Evolutionary conservation across 2,329 filamentous ascomycete species (phyloP).

Genomic region (Xylogone sp.): DNA sequence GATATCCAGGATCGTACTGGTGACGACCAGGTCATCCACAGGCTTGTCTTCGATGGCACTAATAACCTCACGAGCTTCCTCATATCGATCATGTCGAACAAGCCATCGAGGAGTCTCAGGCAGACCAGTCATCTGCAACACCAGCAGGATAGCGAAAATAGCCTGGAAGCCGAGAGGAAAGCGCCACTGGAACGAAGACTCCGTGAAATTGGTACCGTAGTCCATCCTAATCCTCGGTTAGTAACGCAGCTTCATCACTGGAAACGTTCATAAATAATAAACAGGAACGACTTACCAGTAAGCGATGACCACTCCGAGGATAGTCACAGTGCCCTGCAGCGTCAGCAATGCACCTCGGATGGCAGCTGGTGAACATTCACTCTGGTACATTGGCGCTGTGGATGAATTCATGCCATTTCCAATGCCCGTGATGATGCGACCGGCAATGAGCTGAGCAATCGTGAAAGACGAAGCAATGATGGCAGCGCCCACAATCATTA

Average conservation of each 20-base stretch:
- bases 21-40: slow-evolving; percentile 17
- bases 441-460: slow-evolving; percentile 39
- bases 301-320: slow-evolving; percentile 42
- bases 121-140: slow-evolving; percentile 31
- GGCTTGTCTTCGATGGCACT: slow-evolving; percentile 20
- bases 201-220: slow-evolving; percentile 32
- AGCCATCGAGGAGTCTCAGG: slow-evolving; percentile 36
- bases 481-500: slow-evolving; percentile 40
- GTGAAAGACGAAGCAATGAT: slow-evolving; percentile 36
- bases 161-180: slow-evolving; percentile 40
- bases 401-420: slow-evolving; percentile 35
- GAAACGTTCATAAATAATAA: no score
- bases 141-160: slow-evolving; percentile 33
- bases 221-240: no score
- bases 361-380: slow-evolving; percentile 18
- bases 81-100: slow-evolving; percentile 27
- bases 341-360: slow-evolving; percentile 43
- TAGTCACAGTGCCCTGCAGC: slow-evolving; percentile 40
- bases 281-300: no score
- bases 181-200: slow-evolving; percentile 35
- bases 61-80: slow-evolving; percentile 26
- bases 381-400: slow-evolving; percentile 32
- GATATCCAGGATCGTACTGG: slow-evolving; percentile 29
- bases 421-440: slow-evolving; percentile 41
- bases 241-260: no score